Evolutionary conservation across 169 alveolate genomes (phyloP), one percentile per base, ranked within the genome.

Genomic region (Eimeria sp.): DNA sequence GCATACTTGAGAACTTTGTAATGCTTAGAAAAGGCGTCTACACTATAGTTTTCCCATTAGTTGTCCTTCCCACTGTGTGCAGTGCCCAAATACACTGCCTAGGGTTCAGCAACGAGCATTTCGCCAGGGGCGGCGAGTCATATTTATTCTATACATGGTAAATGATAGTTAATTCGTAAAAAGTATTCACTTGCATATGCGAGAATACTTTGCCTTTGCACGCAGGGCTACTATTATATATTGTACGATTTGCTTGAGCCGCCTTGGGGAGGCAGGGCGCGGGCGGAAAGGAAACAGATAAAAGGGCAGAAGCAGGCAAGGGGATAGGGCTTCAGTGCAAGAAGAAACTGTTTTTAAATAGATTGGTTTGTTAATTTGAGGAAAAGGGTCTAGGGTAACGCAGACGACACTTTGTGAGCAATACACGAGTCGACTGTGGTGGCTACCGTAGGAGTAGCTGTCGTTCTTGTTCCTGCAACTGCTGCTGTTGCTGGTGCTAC

Each of bases 401-500:
- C 88, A 78, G 88, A 78, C 88, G 68, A 77, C 87, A 46, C 46
- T n/a, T 78, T 54, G 62, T 78, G 68, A 78, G 88, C 62, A 78
- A 27, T 23, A 54, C 1, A 37, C 88, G 68, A 49, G 66, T 54
- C 88, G 88, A 78, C 66, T 52, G 71, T 78, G 88, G 88, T 52
- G 88, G 88, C 88, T 78, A 54, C 88, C 71, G 68, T 78, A 13
- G 83, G 83, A 74, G 83, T 78, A 78, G 68, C 88, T 54, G 46
- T 27, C 62, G 88, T 52, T 49, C 27, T 54, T 52, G 49, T 52
- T 78, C 68, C 68, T 78, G 46, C 66, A 49, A 46, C 88, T 49
- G 88, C 62, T 77, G 87, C 88, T 78, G 68, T 78, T 78, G 68
- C 88, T 52, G 88, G 49, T 52, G 88, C 88, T 52, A 27, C 88